Evolutionary conservation across 1,284 basidiomycete genomes (phyloP), one percentile per base, ranked within the genome.

Genomic region (Ustilago esculenta): DNA sequence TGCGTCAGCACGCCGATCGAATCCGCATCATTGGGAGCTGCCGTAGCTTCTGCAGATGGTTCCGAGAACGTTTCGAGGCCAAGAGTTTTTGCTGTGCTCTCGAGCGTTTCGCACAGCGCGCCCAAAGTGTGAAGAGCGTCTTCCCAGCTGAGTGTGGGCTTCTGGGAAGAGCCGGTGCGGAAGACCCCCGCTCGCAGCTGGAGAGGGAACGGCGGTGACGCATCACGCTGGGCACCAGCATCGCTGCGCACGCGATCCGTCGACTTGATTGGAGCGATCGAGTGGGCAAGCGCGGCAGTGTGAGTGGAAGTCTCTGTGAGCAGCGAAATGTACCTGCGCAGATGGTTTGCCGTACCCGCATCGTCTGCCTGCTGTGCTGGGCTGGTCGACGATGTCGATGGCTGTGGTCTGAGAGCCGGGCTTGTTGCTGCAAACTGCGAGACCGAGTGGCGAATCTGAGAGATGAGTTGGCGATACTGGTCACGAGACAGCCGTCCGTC

Each of bases 21-120:
- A 0, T 14, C 15, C 12, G 43, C 10, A 17, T 40, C 25, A 12
- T 44, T 15, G 0, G 49, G 40, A 23, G 37, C 32, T 27, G 21
- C 25, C 14, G 43, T 23, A 20, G 52, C 54, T 5, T 61, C 47
- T 20, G 54, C n/a, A 4, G 57, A 60, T 7, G 56, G 57, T 21
- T 71, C 68, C 2, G 58, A 49, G 36, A 71, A 71, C 12, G 68
- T 57, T 23, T 71, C 68, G 32, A 71, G 63, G n/a, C 68, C 68
- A 12, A 71, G 55, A 11, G 44, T 14, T 30, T 54, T 52, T 3
- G 63, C 61, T 0, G 44, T 45, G 15, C 30, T 37, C 18, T 71
- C 68, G 9, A 71, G 50, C 2, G 54, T 54, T 15, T 46, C 42
- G 63, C 68, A 66, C 3, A 71, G 54, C 3, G 68, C 37, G 12